Base-by-base conservation (phyloP, 2,329 filamentous ascomycete species). In the Colletotrichum cereale region DNA sequence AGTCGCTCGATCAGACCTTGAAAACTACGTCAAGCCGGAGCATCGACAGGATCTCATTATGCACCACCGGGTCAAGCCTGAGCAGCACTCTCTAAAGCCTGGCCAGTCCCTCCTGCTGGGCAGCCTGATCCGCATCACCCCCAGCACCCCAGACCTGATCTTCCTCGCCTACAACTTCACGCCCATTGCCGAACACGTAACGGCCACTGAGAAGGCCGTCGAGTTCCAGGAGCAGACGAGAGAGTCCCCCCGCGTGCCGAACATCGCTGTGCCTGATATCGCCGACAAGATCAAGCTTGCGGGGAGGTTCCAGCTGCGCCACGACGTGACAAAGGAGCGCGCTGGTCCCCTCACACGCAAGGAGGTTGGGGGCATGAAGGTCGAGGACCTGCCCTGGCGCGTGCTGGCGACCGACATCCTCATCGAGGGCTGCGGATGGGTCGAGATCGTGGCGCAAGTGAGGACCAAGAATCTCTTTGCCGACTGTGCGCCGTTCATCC, bases 401-500 rank as follows among this genome's bases (percentile, higher is more conserved):
- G 90, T 98, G 2, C 86, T 96, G 72, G 90, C 92, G 11, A 88
- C 92, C 0, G 97, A 99, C 78, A 90, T 99, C 31, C 84, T 99
- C 18, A 90, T 99, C 61, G 96, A 98, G 80, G 95, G 96, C 2
- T 92, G 95, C 34, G 96, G 96, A 10, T 99, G 97, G 93, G 88
- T 99, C 2, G 96, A 99, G 81, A 81, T 99, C 50, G 91, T 91
- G 0, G 91, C 91, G 3, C 96, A 99, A 82, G 89, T 97, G 12
- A 89, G 96, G 62, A 88, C 86, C 21, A 87, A 82, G 77, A 84
- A 86, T 69, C 81, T 86, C 66, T 82, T 82, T 60, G 71, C 72
- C 40, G 65, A 79, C 70, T 75, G 75, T 52, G 65, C 77, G 52
- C 67, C 71, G 40, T 72, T 70, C 31, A 67, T 76, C 26, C 65